Conservation (phyloP, 441 rosid genomes). For the Jatropha multifida region DNA sequence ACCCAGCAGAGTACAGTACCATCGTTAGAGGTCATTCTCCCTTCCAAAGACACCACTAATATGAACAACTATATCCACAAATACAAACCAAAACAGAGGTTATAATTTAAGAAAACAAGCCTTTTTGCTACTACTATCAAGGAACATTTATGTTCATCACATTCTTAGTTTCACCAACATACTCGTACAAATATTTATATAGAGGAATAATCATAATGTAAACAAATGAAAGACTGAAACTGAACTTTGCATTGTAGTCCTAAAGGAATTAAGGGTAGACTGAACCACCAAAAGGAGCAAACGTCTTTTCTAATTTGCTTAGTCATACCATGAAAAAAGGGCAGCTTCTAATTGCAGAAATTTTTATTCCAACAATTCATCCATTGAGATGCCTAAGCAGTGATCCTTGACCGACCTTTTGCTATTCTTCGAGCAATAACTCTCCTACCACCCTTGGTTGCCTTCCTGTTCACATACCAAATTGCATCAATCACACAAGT, state of each 20-base stretch:
- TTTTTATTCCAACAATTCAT: conserved; percentile 3
- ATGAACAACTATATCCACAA: not conserved
- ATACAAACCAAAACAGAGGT: not conserved
- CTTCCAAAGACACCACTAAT: not conserved
- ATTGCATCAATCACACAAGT: conserved; percentile 24
- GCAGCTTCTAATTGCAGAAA: conserved; percentile 12
- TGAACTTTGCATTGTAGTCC: conserved; percentile 11
- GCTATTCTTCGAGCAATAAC: conserved; percentile 97
- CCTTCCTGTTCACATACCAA: conserved; percentile 64
- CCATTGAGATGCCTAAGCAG: conserved; percentile 52
- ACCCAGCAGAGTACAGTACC: not conserved
- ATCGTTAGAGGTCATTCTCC: not conserved
- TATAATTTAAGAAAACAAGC: not conserved
- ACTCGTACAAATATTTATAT: conserved; percentile 4
- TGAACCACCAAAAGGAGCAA: conserved; percentile 14
- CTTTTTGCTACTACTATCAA: not conserved
- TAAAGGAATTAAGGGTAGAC: not conserved
- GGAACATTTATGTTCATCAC: not conserved
- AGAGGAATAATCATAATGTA: not conserved
- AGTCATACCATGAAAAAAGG: conserved; percentile 1
- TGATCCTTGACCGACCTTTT: conserved; percentile 86
- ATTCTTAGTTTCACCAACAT: conserved; percentile 12
- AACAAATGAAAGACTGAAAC: not conserved
- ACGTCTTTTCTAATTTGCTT: conserved; percentile 1
- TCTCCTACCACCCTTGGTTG: conserved; percentile 94